Evolutionary conservation across 495 filamentous ascomycete species (phyloP).

Genomic region (Zalerion maritima): DNA sequence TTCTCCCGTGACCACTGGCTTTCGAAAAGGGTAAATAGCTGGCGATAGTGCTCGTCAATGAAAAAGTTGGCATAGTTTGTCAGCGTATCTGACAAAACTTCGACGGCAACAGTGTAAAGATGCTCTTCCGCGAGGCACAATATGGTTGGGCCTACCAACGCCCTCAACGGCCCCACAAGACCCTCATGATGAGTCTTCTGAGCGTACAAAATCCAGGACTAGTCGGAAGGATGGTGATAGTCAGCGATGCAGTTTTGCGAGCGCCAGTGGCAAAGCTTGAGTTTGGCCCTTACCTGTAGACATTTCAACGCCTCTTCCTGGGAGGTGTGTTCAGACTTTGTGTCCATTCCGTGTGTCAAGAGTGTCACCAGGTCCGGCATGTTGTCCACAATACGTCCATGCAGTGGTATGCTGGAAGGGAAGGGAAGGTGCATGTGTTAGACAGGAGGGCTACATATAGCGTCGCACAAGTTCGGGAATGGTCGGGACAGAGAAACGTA

Average conservation of each 20-base stretch:
- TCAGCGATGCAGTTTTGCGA: constrained; percentile 1
- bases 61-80: constrained; percentile 50
- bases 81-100: constrained; percentile 50
- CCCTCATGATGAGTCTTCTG: constrained; percentile 41
- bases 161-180: constrained; percentile 38
- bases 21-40: constrained; percentile 41
- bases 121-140: constrained; percentile 38
- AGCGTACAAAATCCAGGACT: constrained; percentile 57
- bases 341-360: constrained; percentile 28
- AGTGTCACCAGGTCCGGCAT: constrained; percentile 33
- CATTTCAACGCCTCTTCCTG: constrained; percentile 41
- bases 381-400: constrained; percentile 36
- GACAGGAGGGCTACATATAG: constrained; percentile 2
- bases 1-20: constrained; percentile 37
- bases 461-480: too few relatives aligned
- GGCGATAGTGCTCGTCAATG: constrained; percentile 33
- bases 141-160: constrained; percentile 39
- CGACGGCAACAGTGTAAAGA: constrained; percentile 43
- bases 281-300: constrained; percentile 33
- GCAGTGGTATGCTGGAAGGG: constrained; percentile 20
- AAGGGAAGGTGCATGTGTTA: constrained; percentile 4
- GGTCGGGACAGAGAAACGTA: too few relatives aligned
- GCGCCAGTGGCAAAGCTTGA: constrained; percentile 1
- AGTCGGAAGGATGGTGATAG: constrained; percentile 2
- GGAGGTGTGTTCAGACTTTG: constrained; percentile 11